Conservation (phyloP, 1,284 basidiomycete genomes). For the Trametes versicolor region DNA sequence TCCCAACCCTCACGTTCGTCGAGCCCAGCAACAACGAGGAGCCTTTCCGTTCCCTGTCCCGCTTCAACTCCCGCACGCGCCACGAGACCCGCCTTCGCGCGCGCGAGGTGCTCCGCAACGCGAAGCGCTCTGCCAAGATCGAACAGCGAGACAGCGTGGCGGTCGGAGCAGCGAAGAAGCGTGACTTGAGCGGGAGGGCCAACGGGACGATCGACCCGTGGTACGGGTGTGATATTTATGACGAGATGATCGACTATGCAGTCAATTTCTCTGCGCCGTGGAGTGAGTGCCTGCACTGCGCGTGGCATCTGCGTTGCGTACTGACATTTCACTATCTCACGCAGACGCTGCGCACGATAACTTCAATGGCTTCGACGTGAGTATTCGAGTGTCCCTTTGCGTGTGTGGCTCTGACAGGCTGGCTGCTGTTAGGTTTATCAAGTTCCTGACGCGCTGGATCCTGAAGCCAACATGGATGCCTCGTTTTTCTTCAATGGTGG, state of each 20-base stretch:
- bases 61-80: constrained; percentile 9
- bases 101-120: constrained; percentile 15
- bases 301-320: background rate
- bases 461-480: constrained; percentile 45
- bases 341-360: constrained; percentile 19
- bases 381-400: too few species aligned
- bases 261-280: constrained; percentile 63
- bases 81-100: constrained; percentile 4
- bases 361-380: constrained; percentile 37
- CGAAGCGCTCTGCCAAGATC: constrained; percentile 18
- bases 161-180: constrained; percentile 25
- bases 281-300: constrained; percentile 54
- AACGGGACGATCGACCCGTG: constrained; percentile 47
- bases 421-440: constrained; percentile 40
- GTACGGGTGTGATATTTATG: constrained; percentile 49
- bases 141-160: constrained; percentile 5
- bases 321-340: background rate
- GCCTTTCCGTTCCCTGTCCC: background rate
- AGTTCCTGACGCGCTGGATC: constrained; percentile 46
- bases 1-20: constrained; percentile 52
- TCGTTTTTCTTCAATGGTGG: constrained; percentile 68
- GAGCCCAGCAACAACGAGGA: background rate
- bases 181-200: constrained; percentile 39
- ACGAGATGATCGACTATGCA: constrained; percentile 50
- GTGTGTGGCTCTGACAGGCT: background rate